Conservation (phyloP, 1,284 basidiomycete species). For the Ceratorhiza oryzae-sativae region DNA sequence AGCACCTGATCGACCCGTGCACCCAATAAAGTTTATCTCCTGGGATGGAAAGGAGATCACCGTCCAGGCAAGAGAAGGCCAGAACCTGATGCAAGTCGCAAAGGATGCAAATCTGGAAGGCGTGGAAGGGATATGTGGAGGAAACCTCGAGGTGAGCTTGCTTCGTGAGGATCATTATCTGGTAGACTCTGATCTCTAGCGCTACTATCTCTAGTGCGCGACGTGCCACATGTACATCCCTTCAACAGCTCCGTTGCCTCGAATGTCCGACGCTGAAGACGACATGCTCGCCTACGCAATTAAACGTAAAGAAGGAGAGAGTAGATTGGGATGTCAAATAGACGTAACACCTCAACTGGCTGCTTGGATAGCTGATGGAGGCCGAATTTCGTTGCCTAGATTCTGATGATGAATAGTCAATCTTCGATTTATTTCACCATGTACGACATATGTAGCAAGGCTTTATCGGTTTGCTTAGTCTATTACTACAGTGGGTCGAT, state of each 20-base stretch:
- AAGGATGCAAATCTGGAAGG: constrained; percentile 39
- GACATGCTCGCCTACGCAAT: constrained; percentile 45
- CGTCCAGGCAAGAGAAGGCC: constrained; percentile 37
- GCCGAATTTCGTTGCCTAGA: constrained; percentile 40
- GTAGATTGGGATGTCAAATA: constrained; percentile 43
- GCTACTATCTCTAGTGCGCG: constrained; percentile 40
- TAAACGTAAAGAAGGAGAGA: constrained; percentile 40
- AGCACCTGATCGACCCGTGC: background rate
- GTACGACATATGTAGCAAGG: background rate
- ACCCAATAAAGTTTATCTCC: constrained; percentile 23
- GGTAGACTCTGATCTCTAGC: background rate
- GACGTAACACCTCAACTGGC: constrained; percentile 40
- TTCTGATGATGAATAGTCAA: constrained; percentile 24
- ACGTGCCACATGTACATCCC: constrained; percentile 44
- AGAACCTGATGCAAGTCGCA: constrained; percentile 43
- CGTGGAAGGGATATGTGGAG: constrained; percentile 43
- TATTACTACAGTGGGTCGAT: background rate
- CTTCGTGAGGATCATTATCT: background rate
- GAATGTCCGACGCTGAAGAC: constrained; percentile 43
- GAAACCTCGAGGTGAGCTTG: constrained; percentile 43
- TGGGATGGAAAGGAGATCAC: constrained; percentile 36
- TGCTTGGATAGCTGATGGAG: constrained; percentile 39
- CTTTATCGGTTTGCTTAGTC: too few species aligned
- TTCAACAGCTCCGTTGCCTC: constrained; percentile 33
- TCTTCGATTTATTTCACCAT: background rate